Conservation (phyloP, 495 filamentous ascomycete genomes). For the Letharia columbiana region DNA sequence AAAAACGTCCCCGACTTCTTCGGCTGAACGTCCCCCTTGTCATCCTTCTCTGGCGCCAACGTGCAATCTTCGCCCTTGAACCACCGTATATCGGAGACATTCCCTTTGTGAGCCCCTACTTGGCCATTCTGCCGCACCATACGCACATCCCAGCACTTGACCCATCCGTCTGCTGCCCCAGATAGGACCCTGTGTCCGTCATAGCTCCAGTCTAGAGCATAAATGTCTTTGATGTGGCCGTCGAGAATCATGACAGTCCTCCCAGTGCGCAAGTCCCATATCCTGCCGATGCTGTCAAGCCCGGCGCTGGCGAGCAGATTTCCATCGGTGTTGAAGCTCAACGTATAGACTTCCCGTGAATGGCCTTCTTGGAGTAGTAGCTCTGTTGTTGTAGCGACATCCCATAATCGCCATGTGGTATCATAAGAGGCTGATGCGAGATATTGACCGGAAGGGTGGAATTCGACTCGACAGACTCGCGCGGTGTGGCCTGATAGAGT, state of each 20-base stretch:
- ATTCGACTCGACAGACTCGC: constrained; percentile 84
- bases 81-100: constrained; percentile 90
- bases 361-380: constrained; percentile 91
- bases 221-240: constrained; percentile 87
- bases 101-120: constrained; percentile 84
- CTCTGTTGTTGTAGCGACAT: constrained; percentile 74
- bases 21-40: constrained; percentile 46
- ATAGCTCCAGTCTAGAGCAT: constrained; percentile 81
- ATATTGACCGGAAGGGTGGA: constrained; percentile 86
- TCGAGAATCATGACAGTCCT: constrained; percentile 94
- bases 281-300: constrained; percentile 84
- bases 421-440: constrained; percentile 91
- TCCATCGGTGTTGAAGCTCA: constrained; percentile 83
- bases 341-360: constrained; percentile 79
- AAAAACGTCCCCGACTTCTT: constrained; percentile 61
- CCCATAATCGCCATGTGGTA: constrained; percentile 96
- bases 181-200: constrained; percentile 85
- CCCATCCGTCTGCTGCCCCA: constrained; percentile 88
- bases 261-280: constrained; percentile 95
- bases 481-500: constrained; percentile 80
- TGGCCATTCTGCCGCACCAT: constrained; percentile 74
- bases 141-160: constrained; percentile 95
- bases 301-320: constrained; percentile 84
- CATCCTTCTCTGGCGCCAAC: constrained; percentile 48
- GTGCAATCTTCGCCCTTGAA: constrained; percentile 65